Evolutionary conservation across 2,329 filamentous ascomycete genomes (phyloP).

Genomic region (Talaromyces rugulosus): DNA sequence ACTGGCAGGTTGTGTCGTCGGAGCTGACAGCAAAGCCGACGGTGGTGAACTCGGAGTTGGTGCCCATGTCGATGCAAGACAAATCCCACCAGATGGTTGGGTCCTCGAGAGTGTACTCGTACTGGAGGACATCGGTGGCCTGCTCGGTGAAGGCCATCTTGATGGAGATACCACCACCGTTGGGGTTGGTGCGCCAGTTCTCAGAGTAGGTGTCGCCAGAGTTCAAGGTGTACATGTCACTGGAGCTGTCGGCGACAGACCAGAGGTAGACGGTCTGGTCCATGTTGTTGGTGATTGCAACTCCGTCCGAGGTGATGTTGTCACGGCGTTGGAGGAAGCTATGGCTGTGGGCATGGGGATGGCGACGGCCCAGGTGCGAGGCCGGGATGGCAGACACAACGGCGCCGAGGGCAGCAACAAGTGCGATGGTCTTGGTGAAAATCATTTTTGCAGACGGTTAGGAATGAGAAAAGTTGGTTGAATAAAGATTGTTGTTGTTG

Average conservation of each 20-base stretch:
- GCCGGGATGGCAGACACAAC: slow-evolving; percentile 27
- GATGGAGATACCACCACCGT: slow-evolving; percentile 40
- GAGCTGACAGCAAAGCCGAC: slow-evolving; percentile 34
- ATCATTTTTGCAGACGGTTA: slow-evolving; percentile 21
- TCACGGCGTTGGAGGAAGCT: slow-evolving; percentile 14
- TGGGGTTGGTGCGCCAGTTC: slow-evolving; percentile 30
- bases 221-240: slow-evolving; percentile 32
- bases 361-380: slow-evolving; percentile 7
- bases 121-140: slow-evolving; percentile 38
- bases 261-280: slow-evolving; percentile 34
- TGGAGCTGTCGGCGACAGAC: slow-evolving; percentile 33
- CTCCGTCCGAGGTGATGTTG: slow-evolving; percentile 25
- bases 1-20: slow-evolving; percentile 25
- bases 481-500: slow-evolving; percentile 2
- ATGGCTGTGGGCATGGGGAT: slow-evolving; percentile 6
- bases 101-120: slow-evolving; percentile 33
- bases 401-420: slow-evolving; percentile 29
- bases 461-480: neutral
- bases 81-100: slow-evolving; percentile 37
- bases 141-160: slow-evolving; percentile 32
- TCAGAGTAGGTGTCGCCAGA: slow-evolving; percentile 32
- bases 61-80: slow-evolving; percentile 34
- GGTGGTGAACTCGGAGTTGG: slow-evolving; percentile 28
- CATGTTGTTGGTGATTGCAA: slow-evolving; percentile 38
- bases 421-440: slow-evolving; percentile 33